These are phyloP conservation scores for Sporothrix inflata DNA, from an alignment of 2,329 filamentous ascomycete species.

Conservation along the genomic window DNA sequence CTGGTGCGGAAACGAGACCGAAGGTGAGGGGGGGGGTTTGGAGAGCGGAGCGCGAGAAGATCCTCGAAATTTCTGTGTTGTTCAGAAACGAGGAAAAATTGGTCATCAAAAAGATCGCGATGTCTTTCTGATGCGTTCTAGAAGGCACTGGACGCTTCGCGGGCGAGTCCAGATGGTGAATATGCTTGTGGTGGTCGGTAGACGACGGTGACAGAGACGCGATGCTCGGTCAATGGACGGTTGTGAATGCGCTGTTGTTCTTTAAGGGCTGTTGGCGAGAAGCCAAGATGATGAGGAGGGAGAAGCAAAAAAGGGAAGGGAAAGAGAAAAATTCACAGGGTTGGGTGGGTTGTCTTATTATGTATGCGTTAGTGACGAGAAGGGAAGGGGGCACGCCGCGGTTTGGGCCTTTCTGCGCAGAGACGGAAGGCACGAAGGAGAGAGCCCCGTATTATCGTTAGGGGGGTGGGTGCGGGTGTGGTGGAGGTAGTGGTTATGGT, in stretches of 20 bases:
- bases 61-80: constrained; percentile 35
- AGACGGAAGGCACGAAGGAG: constrained; percentile 20
- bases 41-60: not conserved
- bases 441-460: not conserved
- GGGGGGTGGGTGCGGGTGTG: constrained; percentile 5
- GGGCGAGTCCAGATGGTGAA: constrained; percentile 40
- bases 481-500: not conserved
- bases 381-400: constrained; percentile 23
- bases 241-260: constrained; percentile 8
- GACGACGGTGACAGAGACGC: constrained; percentile 22
- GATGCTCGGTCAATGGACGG: constrained; percentile 23
- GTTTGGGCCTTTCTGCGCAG: constrained; percentile 21
- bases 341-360: constrained; percentile 30
- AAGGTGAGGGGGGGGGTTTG: not conserved
- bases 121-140: constrained; percentile 44
- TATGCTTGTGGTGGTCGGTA: constrained; percentile 23
- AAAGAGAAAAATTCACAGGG: constrained; percentile 22
- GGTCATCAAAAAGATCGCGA: constrained; percentile 41
- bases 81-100: constrained; percentile 36
- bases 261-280: constrained; percentile 26
- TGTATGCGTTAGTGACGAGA: constrained; percentile 26
- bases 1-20: constrained; percentile 29
- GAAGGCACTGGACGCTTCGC: constrained; percentile 46
- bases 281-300: constrained; percentile 28
- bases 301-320: constrained; percentile 22